These are phyloP conservation scores for Talaromyces stipitatus DNA, from an alignment of 495 filamentous ascomycete species.

Conservation along the genomic window DNA sequence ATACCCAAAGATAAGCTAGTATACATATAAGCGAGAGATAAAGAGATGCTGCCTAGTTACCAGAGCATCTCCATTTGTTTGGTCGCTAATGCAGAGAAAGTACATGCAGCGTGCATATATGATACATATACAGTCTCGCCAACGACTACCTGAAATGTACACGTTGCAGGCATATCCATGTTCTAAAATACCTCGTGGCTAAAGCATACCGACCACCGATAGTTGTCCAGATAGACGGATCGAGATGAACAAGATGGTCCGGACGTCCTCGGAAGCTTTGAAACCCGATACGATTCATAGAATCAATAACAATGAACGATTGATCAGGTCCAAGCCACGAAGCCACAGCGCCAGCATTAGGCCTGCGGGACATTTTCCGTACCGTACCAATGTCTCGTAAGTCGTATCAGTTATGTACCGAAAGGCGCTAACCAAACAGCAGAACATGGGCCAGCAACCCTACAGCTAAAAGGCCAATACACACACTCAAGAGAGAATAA, in stretches of 20 bases:
- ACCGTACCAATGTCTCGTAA: not conserved
- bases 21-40: not conserved
- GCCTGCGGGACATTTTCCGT: not conserved
- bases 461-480: not conserved
- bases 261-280: not conserved
- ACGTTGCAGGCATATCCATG: not conserved
- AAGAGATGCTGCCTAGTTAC: not conserved
- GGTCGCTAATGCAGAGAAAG: not conserved
- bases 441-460: not conserved
- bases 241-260: not conserved
- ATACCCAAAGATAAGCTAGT: not conserved
- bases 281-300: not conserved
- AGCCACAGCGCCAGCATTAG: not conserved
- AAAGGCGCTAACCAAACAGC: not conserved
- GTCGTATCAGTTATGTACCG: not conserved
- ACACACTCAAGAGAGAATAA: not conserved
- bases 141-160: not conserved
- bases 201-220: not conserved
- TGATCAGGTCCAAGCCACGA: not conserved
- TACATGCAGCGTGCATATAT: not conserved
- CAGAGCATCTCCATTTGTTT: not conserved
- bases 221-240: not conserved
- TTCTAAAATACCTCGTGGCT: not conserved
- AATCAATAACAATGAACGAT: not conserved
- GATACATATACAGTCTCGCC: not conserved